These are phyloP conservation scores for Tilletia setariae DNA, from an alignment of 1,284 basidiomycete species.

Conservation along the genomic window DNA sequence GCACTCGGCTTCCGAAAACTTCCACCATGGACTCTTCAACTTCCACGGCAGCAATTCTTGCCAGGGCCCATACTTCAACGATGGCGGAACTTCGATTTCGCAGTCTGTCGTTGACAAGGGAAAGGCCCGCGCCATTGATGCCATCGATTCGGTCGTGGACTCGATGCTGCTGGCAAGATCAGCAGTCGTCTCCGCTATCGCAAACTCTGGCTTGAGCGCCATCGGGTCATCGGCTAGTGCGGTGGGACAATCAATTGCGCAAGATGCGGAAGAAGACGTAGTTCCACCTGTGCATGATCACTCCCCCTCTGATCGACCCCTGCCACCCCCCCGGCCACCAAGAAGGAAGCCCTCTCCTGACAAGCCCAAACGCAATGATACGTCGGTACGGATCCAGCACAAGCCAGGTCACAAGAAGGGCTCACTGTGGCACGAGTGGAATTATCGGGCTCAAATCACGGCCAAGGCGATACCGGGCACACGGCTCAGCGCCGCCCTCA, in stretches of 20 bases:
- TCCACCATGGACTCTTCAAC: background rate
- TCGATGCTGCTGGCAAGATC: conserved; percentile 6
- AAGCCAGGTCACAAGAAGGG: background rate
- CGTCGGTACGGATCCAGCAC: background rate
- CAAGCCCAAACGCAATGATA: too few species aligned
- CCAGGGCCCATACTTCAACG: background rate
- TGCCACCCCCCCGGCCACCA: background rate
- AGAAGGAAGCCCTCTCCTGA: background rate
- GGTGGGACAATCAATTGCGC: background rate
- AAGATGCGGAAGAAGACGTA: conserved; percentile 23
- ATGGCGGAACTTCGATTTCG: background rate
- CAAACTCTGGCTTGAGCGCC: background rate
- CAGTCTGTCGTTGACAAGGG: conserved; percentile 26
- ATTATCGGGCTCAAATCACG: background rate
- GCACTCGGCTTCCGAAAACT: background rate
- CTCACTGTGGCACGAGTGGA: background rate
- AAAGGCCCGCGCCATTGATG: conserved; percentile 30
- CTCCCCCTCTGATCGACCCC: conserved; percentile 23
- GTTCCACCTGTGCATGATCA: conserved; percentile 37
- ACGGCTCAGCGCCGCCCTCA: background rate
- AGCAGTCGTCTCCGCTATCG: background rate
- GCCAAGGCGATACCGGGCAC: background rate
- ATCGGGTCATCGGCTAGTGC: background rate
- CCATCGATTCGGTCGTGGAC: conserved; percentile 28
- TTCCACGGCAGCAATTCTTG: background rate